phyloP scores from a whole-genome alignment of 352 stramenopile species.

The Phytophthora fragariaefolia region DNA sequence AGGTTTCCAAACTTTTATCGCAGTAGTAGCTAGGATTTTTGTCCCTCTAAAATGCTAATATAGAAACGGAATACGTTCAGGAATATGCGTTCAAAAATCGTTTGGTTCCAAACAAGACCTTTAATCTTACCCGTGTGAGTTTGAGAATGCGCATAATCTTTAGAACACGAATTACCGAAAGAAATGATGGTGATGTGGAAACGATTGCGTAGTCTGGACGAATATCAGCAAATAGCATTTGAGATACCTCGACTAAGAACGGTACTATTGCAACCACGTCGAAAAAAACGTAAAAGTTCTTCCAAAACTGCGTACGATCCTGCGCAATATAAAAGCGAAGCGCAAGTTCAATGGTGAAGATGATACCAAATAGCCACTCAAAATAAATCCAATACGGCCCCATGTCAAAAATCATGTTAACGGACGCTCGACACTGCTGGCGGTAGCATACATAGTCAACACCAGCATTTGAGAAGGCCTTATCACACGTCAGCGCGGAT shows the following conservation, averaged over 20 bases:
- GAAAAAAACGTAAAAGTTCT: constrained; percentile 69
- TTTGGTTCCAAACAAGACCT: too few relatives aligned
- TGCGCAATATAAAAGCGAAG: constrained; percentile 64
- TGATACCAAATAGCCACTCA: constrained; percentile 66
- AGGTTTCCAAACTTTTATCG: constrained; percentile 58
- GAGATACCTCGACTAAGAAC: constrained; percentile 67
- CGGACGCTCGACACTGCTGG: constrained; percentile 45
- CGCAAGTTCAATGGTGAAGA: constrained; percentile 63
- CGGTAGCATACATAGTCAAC: constrained; percentile 54
- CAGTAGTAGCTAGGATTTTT: constrained; percentile 68
- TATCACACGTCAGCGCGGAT: constrained; percentile 33
- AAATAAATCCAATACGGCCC: constrained; percentile 80
- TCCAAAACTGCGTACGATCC: constrained; percentile 46
- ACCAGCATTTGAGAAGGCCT: constrained; percentile 41
- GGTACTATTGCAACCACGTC: constrained; percentile 70
- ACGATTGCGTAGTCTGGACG: constrained; percentile 67
- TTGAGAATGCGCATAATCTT: constrained; percentile 85
- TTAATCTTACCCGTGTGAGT: constrained; percentile 57
- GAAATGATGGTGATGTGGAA: constrained; percentile 62
- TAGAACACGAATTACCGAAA: constrained; percentile 69
- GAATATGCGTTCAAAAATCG: too few relatives aligned
- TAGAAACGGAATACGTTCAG: not conserved
- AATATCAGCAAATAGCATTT: constrained; percentile 30
- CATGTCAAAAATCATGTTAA: constrained; percentile 63
- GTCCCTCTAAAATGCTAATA: constrained; percentile 69